Evolutionary conservation across 2,329 filamentous ascomycete species (phyloP), one percentile per base, ranked within the genome.

Genomic region (Ceratocystis cacaofunesta): DNA sequence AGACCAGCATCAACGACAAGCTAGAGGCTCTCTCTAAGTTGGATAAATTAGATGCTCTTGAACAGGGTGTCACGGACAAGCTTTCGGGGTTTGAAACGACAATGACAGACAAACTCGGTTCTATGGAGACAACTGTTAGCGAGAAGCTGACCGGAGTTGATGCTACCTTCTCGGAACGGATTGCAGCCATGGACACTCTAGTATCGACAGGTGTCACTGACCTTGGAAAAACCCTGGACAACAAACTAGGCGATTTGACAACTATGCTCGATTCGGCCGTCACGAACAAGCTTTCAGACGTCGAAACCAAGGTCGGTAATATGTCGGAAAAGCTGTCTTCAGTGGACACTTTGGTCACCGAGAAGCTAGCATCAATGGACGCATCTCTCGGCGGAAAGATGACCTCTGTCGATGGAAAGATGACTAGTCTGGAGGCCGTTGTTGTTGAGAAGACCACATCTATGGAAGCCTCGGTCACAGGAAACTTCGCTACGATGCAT

Each of bases 401-500:
- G 25, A 62, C 48, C 10, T 58, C 25, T 17, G 66, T 65, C 10
- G 66, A 65, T 43, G 60, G 41, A 58, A 67, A 67, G 58, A 62
- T 67, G 60, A 58, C 63, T 17, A 58, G 57, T 43, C 52, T 67
- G 15, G 66, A 67, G 43, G 61, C 66, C 5, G 50, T 61, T 6
- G 25, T 67, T 15, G 62, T 60, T 15, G 66, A 67, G 12, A 67
- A 67, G 48, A 55, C 64, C 3, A 62, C 58, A 5, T 43, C 46
- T 4, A 57, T 67, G 25, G 66, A 67, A n/a, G 63, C 44, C 25
- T 67, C 66, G 7, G 66, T 67, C 48, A 65, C 66, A 3, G 63
- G 60, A 41, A 67, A 65, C 22, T 67, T 67, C 32, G 63, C 66
- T 32, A 67, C 66, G 3, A 67, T 67, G 66, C 66, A 67, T 52